Evolutionary conservation across 495 filamentous ascomycete genomes (phyloP), one percentile per base, ranked within the genome.

Genomic region (Glonium stellatum): DNA sequence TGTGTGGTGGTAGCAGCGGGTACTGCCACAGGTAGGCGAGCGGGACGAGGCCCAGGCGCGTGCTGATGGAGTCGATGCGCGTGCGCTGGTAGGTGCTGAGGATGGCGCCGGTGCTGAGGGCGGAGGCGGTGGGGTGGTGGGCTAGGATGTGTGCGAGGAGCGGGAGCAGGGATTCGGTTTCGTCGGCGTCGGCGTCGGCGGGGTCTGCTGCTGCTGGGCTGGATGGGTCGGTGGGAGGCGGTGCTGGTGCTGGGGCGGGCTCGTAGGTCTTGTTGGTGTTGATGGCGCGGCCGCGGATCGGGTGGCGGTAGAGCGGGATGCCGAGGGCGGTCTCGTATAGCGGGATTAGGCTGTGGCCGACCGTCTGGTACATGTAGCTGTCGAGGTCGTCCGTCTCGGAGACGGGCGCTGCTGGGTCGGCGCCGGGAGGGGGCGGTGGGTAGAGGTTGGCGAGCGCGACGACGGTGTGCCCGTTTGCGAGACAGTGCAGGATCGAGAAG

Each of bases 341-440:
- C 5, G 92, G 93, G 51, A 97, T 87, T 19, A 97, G 74, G 54
- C 78, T 78, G 74, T 97, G 92, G 41, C 93, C 93, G 54, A 95
- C 88, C 1, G 95, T 97, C 76, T 98, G 93, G 79, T 97, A 98
- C 93, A 98, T 97, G 83, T 90, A 96, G 78, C 89, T 95, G 74
- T 98, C 87, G 64, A 93, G 80, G 73, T 95, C 90, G 59, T 84
- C 77, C 59, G 84, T 80, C 49, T 48, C 54, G 19, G 77, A 77
- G 8, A 66, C 64, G 23, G 63, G 66, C 19, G 64, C 59, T 13
- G 56, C 50, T 9, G 36, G 39, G 49, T 27, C 23, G 25, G 48
- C 48, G 48, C 3, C 11, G n/a, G 46, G 53, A 55, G 61, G 60
- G 19, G 53, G 55, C n/a, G 67, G 72, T 67, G 19, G 93, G 90